Conservation (phyloP, 805 yeast species). For the Saccharomycopsis synnaedendra region DNA sequence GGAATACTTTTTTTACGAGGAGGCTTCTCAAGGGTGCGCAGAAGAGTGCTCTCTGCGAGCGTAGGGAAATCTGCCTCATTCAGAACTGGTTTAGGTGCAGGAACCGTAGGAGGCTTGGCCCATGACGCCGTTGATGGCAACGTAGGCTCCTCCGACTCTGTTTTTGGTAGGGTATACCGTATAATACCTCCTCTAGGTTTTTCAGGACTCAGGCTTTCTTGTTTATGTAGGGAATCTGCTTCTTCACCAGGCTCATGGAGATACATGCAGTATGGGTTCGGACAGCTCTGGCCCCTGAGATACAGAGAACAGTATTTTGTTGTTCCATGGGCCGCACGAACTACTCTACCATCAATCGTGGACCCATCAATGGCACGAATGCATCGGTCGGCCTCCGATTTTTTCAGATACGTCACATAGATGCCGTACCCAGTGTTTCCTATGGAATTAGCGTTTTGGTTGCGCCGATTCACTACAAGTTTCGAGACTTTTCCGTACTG, state of each 20-base stretch:
- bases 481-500: constrained; percentile 94
- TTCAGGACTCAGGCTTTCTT: constrained; percentile 67
- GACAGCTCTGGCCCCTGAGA: constrained; percentile 89
- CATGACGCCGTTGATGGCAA: constrained; percentile 68
- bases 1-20: too few relatives aligned
- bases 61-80: constrained; percentile 50
- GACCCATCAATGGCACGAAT: constrained; percentile 89
- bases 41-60: constrained; percentile 30
- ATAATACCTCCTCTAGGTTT: constrained; percentile 33
- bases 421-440: constrained; percentile 67
- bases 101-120: constrained; percentile 27
- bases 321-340: constrained; percentile 96
- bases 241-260: constrained; percentile 99
- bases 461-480: constrained; percentile 81
- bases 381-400: constrained; percentile 93
- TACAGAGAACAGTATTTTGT: constrained; percentile 97
- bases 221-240: constrained; percentile 82
- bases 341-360: constrained; percentile 76
- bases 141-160: constrained; percentile 22
- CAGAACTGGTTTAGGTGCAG: constrained; percentile 18
- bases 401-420: constrained; percentile 83
- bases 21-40: too few relatives aligned
- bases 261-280: constrained; percentile 98
- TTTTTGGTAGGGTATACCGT: neutral
- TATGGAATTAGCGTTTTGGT: constrained; percentile 30